Evolutionary conservation across 345 rosid genomes (phyloP), one percentile per base, ranked within the genome.

Genomic region (Hibiscus syriacus): DNA sequence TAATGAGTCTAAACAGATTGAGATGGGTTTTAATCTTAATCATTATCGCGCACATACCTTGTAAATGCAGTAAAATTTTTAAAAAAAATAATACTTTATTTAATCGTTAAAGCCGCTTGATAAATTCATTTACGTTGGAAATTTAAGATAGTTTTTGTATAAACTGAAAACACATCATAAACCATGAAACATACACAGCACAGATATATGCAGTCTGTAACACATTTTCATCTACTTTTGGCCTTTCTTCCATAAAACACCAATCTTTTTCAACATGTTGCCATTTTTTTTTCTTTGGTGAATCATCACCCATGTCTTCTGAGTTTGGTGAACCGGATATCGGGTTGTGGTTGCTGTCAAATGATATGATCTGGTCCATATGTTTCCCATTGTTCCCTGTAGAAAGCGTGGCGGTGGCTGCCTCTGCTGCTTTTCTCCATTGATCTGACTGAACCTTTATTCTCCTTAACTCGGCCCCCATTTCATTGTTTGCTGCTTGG

Each of bases 381-480:
- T 77, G 72, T 79, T 89, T 90, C 57, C 94, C 94, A 3, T 83
- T 83, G 80, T 85, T 90, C 62, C 88, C 88, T 8, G 84, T 73
- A 27, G 96, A 82, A 64, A 94, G 80, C 88, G 92, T 88, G 45
- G 98, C 70, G 30, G 99, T 87, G 0, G 99, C 99, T 10, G 92
- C 93, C 80, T 94, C 99, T 0, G 97, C 98, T 2, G 99, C 99
- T 81, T 94, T 94, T 82, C 98, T 85, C 99, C 99, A 92, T 68
- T 92, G 99, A 69, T 94, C 96, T 39, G 96, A 79, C 72, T 94
- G 99, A 66, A 92, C 99, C 77, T 92, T 94, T 49, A 92, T 74
- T 82, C 82, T 89, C 84, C 99, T 88, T 27, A 94, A 66, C 78
- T 94, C 98, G 0, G 84, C 83, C 81, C 89, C 98, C 81, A 90